Evolutionary conservation across 2,329 filamentous ascomycete genomes (phyloP), one percentile per base, ranked within the genome.

Genomic region (Trichoderma polysporum): DNA sequence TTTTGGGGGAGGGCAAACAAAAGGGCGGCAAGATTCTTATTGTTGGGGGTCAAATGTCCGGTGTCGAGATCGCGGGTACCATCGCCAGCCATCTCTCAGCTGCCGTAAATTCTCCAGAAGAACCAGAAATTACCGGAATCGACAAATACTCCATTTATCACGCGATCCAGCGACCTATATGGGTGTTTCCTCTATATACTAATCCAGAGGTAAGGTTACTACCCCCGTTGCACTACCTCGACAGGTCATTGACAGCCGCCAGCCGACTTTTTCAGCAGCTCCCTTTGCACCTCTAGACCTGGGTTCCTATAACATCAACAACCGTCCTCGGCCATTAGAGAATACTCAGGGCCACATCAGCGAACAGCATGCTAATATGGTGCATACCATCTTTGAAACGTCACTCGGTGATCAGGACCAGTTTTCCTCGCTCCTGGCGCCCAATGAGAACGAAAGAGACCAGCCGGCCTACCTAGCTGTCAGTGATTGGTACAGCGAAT

Each of bases 21-120:
- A 72, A 73, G 0, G 81, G 82, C 1, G 85, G 86, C 19, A 91
- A 89, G 73, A 87, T 95, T 17, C 81, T 93, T 1, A 82, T 96
- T 0, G 86, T 93, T 1, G 92, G 92, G 0, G 92, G 91, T 0
- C 91, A 93, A 72, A 93, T 95, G 85, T 94, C 91, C 2, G 92
- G 91, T 0, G 86, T 91, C 5, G 92, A 96, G 79, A 90, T 90
- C 57, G 90, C 91, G 0, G 89, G 87, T 10, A 88, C 89, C 2
- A 86, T 94, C 58, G 91, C 91, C 12, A 83, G 87, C 4, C 88
- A 93, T 69, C 76, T 94, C 1, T 94, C 91, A 0, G 88, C 88
- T 6, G 84, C 85, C 2, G 76, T 78, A 13, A 81, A 90, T 74
- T 84, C 86, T 0, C 85, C 88, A 0, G 78, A 77, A 0, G 68